Conservation (phyloP, 306 rosid species). For the Neltuma alba region DNA sequence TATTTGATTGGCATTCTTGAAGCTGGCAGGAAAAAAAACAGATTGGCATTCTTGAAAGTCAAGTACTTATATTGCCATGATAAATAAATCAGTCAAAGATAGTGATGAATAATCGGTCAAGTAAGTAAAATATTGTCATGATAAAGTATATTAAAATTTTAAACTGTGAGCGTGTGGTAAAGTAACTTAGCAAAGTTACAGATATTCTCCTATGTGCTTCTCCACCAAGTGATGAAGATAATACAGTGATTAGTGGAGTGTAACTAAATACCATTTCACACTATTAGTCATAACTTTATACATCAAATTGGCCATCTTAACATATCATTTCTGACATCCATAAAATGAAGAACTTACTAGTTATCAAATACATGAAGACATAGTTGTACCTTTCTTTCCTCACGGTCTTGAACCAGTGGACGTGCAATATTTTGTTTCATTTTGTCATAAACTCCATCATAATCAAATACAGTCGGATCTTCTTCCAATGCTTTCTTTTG, state of each 20-base stretch:
- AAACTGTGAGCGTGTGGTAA: background rate
- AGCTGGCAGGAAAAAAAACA: too few species aligned
- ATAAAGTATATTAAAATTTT: background rate
- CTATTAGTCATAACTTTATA: background rate
- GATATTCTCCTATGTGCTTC: slow-evolving; percentile 1
- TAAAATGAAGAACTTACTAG: background rate
- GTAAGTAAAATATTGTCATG: background rate
- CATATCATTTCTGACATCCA: background rate
- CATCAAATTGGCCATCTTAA: background rate
- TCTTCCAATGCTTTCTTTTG: slow-evolving; percentile 83
- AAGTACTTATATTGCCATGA: too few species aligned
- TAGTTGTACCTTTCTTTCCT: slow-evolving; percentile 65
- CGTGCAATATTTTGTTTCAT: slow-evolving; percentile 69
- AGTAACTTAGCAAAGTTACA: background rate
- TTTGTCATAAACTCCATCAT: slow-evolving; percentile 84
- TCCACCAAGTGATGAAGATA: background rate
- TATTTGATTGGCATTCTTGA: background rate
- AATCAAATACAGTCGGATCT: slow-evolving; percentile 80
- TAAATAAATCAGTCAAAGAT: too few species aligned
- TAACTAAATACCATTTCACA: background rate
- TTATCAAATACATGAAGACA: background rate
- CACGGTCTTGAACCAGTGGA: slow-evolving; percentile 65
- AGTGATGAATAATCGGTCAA: background rate
- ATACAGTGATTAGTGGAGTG: background rate
- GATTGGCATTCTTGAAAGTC: too few species aligned